These are phyloP conservation scores for Nosema muscidifuracis DNA, from an alignment of 371 early-diverging fungal genomes.

Conservation along the genomic window DNA sequence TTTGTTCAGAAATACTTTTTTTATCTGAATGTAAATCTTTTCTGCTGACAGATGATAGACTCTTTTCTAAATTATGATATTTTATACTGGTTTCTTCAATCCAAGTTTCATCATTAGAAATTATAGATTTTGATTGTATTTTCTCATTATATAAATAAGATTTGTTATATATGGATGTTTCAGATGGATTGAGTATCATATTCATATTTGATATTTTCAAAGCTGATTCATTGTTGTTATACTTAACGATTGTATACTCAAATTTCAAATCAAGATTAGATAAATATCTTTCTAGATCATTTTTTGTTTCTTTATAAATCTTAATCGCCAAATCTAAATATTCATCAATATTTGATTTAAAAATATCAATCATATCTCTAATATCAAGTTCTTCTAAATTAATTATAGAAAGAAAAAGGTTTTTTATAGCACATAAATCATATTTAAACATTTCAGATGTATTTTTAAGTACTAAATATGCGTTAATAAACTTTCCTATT, in stretches of 20 bases:
- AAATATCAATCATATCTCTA: background rate
- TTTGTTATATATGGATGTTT: too few species aligned
- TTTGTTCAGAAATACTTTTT: too few species aligned
- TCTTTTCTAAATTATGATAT: too few species aligned
- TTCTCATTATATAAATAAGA: too few species aligned
- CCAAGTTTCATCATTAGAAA: too few species aligned
- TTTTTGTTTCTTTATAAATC: background rate
- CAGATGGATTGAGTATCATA: too few species aligned
- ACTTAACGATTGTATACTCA: background rate
- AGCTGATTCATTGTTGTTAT: background rate
- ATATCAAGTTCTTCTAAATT: background rate
- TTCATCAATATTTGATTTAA: background rate
- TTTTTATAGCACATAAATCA: background rate
- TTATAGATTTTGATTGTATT: too few species aligned
- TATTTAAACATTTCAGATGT: background rate
- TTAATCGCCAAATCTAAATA: slow-evolving; percentile 1
- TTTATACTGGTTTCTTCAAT: too few species aligned
- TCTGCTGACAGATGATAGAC: too few species aligned
- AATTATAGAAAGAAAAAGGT: background rate
- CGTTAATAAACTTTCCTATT: background rate
- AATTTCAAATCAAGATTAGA: background rate
- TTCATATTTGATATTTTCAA: too few species aligned
- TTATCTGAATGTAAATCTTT: too few species aligned
- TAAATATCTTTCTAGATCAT: background rate
- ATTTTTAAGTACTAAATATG: background rate